A percentile compares a stretch with the other conserved stretches of the same genome.
These are phyloP conservation scores for Fusarium algeriense DNA, from an alignment of 2,329 filamentous ascomycete species.

Conservation along the genomic window DNA sequence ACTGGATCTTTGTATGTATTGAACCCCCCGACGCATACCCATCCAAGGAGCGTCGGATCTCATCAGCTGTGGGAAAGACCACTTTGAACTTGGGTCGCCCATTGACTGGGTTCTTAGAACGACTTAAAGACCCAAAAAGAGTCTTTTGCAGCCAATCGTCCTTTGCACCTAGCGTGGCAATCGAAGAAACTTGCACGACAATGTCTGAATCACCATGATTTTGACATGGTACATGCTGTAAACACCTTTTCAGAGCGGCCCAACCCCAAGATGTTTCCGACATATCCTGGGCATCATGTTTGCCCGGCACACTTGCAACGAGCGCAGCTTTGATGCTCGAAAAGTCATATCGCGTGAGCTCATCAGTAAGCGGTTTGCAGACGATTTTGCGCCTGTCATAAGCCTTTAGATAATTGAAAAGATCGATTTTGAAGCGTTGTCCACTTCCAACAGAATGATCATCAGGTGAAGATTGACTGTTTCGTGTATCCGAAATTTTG, in stretches of 20 bases:
- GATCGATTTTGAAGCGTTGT: constrained; percentile 78
- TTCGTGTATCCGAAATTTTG: constrained; percentile 46
- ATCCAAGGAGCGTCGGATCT: constrained; percentile 81
- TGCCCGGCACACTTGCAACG: constrained; percentile 82
- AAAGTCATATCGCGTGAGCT: constrained; percentile 77
- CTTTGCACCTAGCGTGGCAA: constrained; percentile 79
- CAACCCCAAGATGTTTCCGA: constrained; percentile 80
- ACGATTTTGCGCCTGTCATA: constrained; percentile 72
- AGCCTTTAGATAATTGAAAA: constrained; percentile 77
- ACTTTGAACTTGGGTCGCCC: constrained; percentile 70
- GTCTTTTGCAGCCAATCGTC: constrained; percentile 79
- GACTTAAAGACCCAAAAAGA: constrained; percentile 65
- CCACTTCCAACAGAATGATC: constrained; percentile 66
- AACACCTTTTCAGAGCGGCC: constrained; percentile 71
- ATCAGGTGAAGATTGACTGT: background rate
- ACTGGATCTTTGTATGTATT: constrained; percentile 84
- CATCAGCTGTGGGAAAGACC: constrained; percentile 83
- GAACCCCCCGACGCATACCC: constrained; percentile 83
- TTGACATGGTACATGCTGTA: constrained; percentile 65
- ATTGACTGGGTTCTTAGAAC: constrained; percentile 44
- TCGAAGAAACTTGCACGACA: constrained; percentile 79
- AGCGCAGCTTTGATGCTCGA: constrained; percentile 75
- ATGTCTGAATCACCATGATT: constrained; percentile 60
- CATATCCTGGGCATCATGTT: constrained; percentile 63
- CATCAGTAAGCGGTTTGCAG: constrained; percentile 66